phyloP scores from a whole-genome alignment of 2,329 filamentous ascomycete genomes.

The Davidsoniella virescens region DNA sequence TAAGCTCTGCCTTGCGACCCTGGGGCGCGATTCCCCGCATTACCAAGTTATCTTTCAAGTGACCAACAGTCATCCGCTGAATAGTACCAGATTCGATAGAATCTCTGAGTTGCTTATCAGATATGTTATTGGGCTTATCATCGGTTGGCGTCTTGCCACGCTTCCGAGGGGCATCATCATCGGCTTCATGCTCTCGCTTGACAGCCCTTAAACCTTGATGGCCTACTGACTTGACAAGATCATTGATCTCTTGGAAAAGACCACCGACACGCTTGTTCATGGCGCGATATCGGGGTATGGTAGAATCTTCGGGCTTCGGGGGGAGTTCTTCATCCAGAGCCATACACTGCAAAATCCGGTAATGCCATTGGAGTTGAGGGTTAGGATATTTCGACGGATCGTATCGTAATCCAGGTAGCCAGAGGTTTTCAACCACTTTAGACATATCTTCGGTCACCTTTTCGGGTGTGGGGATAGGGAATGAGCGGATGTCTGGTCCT shows the following conservation, averaged over 20 bases:
- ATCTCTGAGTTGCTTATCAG: slow-evolving; percentile 29
- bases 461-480: slow-evolving; percentile 41
- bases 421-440: slow-evolving; percentile 64
- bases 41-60: slow-evolving; percentile 33
- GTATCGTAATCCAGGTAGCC: slow-evolving; percentile 72
- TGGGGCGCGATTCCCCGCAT: slow-evolving; percentile 31
- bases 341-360: slow-evolving; percentile 78
- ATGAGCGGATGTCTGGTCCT: slow-evolving; percentile 43
- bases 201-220: slow-evolving; percentile 17
- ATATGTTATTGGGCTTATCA: slow-evolving; percentile 22
- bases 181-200: slow-evolving; percentile 17
- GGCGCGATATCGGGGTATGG: slow-evolving; percentile 66
- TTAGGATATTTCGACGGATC: slow-evolving; percentile 83
- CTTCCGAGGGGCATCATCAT: slow-evolving; percentile 29
- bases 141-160: slow-evolving; percentile 23
- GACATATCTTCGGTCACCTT: slow-evolving; percentile 68
- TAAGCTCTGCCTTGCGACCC: slow-evolving; percentile 37
- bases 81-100: slow-evolving; percentile 30
- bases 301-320: slow-evolving; percentile 57
- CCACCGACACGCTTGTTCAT: slow-evolving; percentile 78
- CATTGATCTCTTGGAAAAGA: slow-evolving; percentile 63
- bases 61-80: slow-evolving; percentile 36
- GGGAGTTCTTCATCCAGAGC: slow-evolving; percentile 86
- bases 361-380: slow-evolving; percentile 90
- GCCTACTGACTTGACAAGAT: slow-evolving; percentile 35